These are phyloP conservation scores for Daedaleopsis sinensis DNA, from an alignment of 768 basidiomycete species.

Conservation along the genomic window DNA sequence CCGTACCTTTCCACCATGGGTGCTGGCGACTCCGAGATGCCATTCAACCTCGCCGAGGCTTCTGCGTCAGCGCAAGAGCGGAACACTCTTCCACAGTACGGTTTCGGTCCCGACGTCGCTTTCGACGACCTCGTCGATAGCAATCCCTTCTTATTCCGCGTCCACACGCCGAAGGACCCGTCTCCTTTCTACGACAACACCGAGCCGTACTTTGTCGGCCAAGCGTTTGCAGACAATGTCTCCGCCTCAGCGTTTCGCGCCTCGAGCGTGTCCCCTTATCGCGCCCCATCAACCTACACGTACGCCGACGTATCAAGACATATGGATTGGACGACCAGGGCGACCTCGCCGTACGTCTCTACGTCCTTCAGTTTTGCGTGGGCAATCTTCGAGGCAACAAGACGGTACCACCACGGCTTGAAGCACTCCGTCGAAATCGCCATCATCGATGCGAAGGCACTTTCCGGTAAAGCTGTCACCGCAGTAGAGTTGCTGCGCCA, in stretches of 20 bases:
- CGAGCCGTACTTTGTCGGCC: constrained; percentile 71
- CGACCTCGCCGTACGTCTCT: constrained; percentile 70
- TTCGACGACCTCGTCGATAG: constrained; percentile 62
- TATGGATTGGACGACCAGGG: constrained; percentile 79
- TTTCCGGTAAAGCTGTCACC: constrained; percentile 61
- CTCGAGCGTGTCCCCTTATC: constrained; percentile 27
- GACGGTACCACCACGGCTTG: constrained; percentile 69
- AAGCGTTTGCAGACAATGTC: constrained; percentile 54
- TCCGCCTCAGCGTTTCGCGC: constrained; percentile 25
- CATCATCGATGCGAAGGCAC: constrained; percentile 68
- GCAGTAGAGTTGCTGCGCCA: constrained; percentile 65
- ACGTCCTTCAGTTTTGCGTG: constrained; percentile 82
- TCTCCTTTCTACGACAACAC: constrained; percentile 53
- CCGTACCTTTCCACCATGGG: constrained; percentile 8
- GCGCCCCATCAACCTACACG: constrained; percentile 36
- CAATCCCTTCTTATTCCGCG: constrained; percentile 79
- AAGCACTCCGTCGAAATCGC: constrained; percentile 82
- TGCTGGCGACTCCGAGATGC: constrained; percentile 10
- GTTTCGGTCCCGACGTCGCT: constrained; percentile 64
- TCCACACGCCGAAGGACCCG: constrained; percentile 72
- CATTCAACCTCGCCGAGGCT: constrained; percentile 8
- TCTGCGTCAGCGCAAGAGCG: constrained; percentile 22
- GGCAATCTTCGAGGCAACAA: constrained; percentile 81
- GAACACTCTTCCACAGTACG: constrained; percentile 64
- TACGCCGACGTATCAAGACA: constrained; percentile 69